phyloP scores from a whole-genome alignment of 75 land plant species.

The Pinus albicaulis region DNA sequence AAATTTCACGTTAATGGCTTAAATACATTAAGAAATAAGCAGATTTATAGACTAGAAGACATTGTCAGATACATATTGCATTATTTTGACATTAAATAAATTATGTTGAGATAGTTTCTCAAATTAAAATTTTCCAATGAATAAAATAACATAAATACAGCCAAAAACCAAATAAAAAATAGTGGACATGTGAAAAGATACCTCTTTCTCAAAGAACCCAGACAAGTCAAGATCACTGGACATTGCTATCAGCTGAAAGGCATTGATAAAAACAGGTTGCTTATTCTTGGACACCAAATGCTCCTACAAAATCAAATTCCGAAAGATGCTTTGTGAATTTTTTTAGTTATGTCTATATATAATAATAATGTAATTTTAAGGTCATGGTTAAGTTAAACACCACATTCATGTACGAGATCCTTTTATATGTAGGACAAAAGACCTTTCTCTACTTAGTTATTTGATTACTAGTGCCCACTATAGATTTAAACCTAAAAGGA shows the following conservation, averaged over 20 bases:
- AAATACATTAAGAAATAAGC: background rate
- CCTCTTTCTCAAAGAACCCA: slow-evolving; percentile 61
- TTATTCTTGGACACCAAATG: slow-evolving; percentile 1
- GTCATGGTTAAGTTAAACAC: too few species aligned
- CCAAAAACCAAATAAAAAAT: background rate
- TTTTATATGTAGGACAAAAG: too few species aligned
- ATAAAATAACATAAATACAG: background rate
- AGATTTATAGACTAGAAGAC: background rate
- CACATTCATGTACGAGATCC: too few species aligned
- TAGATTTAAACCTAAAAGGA: too few species aligned
- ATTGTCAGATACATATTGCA: background rate
- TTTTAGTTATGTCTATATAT: background rate
- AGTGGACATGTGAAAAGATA: background rate
- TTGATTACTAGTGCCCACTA: background rate
- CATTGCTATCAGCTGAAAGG: slow-evolving; percentile 71
- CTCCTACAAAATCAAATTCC: slow-evolving; percentile 5
- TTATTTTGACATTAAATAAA: too few species aligned
- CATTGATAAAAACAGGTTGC: slow-evolving; percentile 50
- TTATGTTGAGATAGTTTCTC: background rate
- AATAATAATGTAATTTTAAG: too few species aligned
- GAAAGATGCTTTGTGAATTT: background rate
- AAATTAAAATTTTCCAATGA: background rate
- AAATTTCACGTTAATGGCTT: background rate
- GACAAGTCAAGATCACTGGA: slow-evolving; percentile 65
- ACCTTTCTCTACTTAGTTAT: too few species aligned